These are phyloP conservation scores for Fonticula alba DNA, from an alignment of 78 protist species.

Conservation along the genomic window DNA sequence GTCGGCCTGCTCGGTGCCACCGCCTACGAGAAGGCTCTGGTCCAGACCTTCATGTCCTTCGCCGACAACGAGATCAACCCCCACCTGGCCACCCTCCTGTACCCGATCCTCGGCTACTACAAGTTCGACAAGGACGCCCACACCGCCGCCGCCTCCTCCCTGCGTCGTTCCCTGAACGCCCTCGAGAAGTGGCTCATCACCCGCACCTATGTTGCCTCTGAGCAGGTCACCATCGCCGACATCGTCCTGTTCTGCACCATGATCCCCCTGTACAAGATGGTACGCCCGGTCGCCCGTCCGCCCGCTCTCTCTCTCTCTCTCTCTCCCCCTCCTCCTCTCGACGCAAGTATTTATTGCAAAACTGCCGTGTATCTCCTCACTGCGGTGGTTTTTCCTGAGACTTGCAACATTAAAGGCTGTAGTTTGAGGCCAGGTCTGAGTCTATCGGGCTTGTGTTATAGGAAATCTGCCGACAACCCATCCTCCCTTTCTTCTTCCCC, in stretches of 20 bases:
- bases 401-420: too few relatives aligned
- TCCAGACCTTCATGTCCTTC: slow-evolving; percentile 48
- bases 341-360: too few relatives aligned
- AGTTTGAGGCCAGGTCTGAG: too few relatives aligned
- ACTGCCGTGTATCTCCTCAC: too few relatives aligned
- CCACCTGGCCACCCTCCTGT: slow-evolving; percentile 19
- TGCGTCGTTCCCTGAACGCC: neutral
- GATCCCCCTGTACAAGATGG: slow-evolving; percentile 24
- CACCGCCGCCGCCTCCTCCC: neutral
- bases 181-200: slow-evolving; percentile 23
- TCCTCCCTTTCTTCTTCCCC: too few relatives aligned
- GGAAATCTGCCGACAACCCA: too few relatives aligned
- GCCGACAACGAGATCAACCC: slow-evolving; percentile 39
- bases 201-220: slow-evolving; percentile 46
- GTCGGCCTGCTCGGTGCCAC: slow-evolving; percentile 34
- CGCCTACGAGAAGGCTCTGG: slow-evolving; percentile 29
- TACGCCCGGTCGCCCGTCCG: slow-evolving; percentile 13
- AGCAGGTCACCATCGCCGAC: slow-evolving; percentile 54
- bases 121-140: neutral
- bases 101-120: slow-evolving; percentile 28
- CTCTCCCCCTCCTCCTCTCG: too few relatives aligned
- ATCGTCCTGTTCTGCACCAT: slow-evolving; percentile 36
- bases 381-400: too few relatives aligned
- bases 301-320: slow-evolving; percentile 32
- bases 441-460: too few relatives aligned